phyloP scores from a whole-genome alignment of 2,329 filamentous ascomycete species.

The Epichloe typhina region DNA sequence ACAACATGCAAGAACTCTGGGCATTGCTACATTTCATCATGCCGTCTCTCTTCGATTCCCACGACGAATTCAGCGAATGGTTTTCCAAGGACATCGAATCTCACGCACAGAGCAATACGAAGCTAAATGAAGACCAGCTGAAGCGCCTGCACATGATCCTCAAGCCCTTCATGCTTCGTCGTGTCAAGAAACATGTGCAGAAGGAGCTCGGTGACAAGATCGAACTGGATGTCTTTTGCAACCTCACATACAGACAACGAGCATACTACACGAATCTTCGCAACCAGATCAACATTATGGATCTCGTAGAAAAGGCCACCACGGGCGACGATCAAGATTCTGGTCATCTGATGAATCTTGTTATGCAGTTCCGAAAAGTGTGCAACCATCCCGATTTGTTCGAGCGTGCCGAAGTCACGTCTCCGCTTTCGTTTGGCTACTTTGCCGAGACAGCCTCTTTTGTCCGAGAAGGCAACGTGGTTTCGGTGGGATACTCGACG shows the following conservation, averaged over 20 bases:
- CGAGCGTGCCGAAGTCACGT: slow-evolving; percentile 82
- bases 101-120: slow-evolving; percentile 97
- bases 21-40: slow-evolving; percentile 97
- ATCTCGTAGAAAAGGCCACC: slow-evolving; percentile 93
- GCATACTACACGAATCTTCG: slow-evolving; percentile 85
- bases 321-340: slow-evolving; percentile 90
- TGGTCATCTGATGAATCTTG: slow-evolving; percentile 93
- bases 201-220: slow-evolving; percentile 99
- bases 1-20: slow-evolving; percentile 99
- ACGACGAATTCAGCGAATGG: slow-evolving; percentile 89
- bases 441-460: slow-evolving; percentile 96
- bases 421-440: slow-evolving; percentile 68
- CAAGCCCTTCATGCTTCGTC: slow-evolving; percentile 98
- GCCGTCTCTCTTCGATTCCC: slow-evolving; percentile 94
- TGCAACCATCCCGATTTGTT: slow-evolving; percentile 98
- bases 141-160: slow-evolving; percentile 96
- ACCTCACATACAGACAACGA: slow-evolving; percentile 89
- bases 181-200: slow-evolving; percentile 99
- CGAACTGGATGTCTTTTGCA: slow-evolving; percentile 89
- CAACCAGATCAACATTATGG: slow-evolving; percentile 97
- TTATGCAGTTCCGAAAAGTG: slow-evolving; percentile 99
- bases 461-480: slow-evolving; percentile 69
- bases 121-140: slow-evolving; percentile 95
- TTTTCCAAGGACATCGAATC: slow-evolving; percentile 96
- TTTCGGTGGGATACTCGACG: slow-evolving; percentile 77